A percentile compares a stretch with the other conserved stretches of the same genome.
Evolutionary conservation across 129 eudicot genomes (phyloP).

Genomic region (Gnaphalium uliginosum): DNA sequence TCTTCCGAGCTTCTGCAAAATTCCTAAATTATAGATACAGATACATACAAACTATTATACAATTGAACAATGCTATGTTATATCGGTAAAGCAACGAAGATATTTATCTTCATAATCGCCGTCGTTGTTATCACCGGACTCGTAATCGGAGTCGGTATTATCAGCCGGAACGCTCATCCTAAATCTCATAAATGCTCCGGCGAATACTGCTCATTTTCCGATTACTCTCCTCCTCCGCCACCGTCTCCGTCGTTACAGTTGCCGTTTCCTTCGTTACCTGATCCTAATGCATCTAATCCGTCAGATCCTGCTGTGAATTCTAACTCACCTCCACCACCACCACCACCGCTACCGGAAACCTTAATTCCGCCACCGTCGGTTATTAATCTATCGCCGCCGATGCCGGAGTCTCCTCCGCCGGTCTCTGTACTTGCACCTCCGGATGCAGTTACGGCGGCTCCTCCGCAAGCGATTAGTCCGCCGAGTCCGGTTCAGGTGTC

Average conservation of each 20-base stretch:
- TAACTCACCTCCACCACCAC: constrained; percentile 29
- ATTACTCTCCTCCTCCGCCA: constrained; percentile 27
- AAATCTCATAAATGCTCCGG: constrained; percentile 56
- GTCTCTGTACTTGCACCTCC: constrained; percentile 36
- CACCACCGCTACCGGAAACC: constrained; percentile 23
- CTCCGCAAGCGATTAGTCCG: constrained; percentile 52
- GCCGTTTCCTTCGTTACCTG: constrained; percentile 36
- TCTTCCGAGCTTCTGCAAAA: constrained; percentile 23
- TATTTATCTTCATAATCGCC: constrained; percentile 77
- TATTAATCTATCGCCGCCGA: constrained; percentile 18
- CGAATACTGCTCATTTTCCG: constrained; percentile 38
- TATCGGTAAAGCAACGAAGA: constrained; percentile 97
- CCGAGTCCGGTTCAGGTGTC: constrained; percentile 52
- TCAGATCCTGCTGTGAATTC: constrained; percentile 39
- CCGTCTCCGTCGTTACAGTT: constrained; percentile 21
- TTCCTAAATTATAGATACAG: background rate
- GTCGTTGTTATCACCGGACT: constrained; percentile 60
- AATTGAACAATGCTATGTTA: constrained; percentile 54
- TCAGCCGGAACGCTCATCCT: constrained; percentile 34
- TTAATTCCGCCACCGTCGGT: constrained; percentile 28
- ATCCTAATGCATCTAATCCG: constrained; percentile 27
- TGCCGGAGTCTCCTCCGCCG: constrained; percentile 34
- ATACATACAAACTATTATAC: background rate
- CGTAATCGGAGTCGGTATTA: constrained; percentile 53
- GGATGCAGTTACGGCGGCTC: constrained; percentile 32